phyloP scores from a whole-genome alignment of 169 alveolate genomes.

The Eimeria praecox region DNA sequence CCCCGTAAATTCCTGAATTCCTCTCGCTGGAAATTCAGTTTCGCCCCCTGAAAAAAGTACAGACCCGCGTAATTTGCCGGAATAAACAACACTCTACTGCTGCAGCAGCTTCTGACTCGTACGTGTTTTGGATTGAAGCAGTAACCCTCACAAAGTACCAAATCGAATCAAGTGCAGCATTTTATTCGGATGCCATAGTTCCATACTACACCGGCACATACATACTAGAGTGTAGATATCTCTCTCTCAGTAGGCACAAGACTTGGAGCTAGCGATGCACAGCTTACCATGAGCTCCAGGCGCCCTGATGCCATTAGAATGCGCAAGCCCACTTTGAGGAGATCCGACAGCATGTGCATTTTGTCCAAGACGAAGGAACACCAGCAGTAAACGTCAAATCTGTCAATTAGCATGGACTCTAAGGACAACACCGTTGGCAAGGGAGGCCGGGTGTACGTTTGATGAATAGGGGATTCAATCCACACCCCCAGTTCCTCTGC shows the following conservation, averaged over 20 bases:
- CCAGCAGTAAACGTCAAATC: conserved; percentile 89
- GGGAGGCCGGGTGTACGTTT: conserved; percentile 85
- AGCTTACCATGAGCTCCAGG: conserved; percentile 79
- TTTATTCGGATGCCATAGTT: not conserved
- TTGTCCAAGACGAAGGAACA: conserved; percentile 90
- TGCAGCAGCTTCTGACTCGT: not conserved
- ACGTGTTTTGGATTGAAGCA: not conserved
- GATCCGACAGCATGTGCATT: conserved; percentile 91
- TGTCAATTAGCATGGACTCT: conserved; percentile 88
- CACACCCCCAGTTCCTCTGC: conserved; percentile 54
- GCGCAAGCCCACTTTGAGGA: conserved; percentile 89
- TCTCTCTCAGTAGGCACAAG: not conserved
- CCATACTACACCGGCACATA: too few species aligned
- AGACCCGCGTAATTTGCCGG: conserved; percentile 57
- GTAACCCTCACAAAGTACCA: not conserved
- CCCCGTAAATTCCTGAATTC: conserved; percentile 88
- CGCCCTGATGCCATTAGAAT: conserved; percentile 79
- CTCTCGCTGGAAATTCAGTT: conserved; percentile 90
- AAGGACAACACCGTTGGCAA: conserved; percentile 88
- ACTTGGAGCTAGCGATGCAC: not conserved
- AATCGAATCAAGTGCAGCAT: too few species aligned
- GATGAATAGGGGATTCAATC: conserved; percentile 82
- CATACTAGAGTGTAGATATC: not conserved
- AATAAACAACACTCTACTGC: not conserved
- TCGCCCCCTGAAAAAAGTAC: conserved; percentile 89